These are phyloP conservation scores for Thalassiosira profunda DNA, from an alignment of 108 stramenopile genomes.

Conservation along the genomic window DNA sequence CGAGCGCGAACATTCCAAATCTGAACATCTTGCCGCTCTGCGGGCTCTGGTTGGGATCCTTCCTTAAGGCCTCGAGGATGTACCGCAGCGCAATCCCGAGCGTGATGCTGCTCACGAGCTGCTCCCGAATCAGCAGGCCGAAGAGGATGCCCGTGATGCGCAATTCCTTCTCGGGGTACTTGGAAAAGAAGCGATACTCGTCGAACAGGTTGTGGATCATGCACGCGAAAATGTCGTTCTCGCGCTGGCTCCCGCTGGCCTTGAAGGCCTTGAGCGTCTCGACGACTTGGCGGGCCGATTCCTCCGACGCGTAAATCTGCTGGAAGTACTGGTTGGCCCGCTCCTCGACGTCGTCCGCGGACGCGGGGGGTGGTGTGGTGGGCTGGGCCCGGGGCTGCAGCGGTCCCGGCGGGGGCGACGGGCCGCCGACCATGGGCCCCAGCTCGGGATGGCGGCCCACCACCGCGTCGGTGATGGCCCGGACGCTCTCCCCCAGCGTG, in stretches of 20 bases:
- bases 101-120: constrained; percentile 97
- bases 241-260: constrained; percentile 86
- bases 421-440: constrained; percentile 6
- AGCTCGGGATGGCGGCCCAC: constrained; percentile 55
- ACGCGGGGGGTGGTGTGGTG: too few relatives aligned
- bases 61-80: constrained; percentile 97
- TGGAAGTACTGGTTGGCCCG: constrained; percentile 97
- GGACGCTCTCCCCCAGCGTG: constrained; percentile 74
- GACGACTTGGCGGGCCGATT: constrained; percentile 95
- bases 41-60: constrained; percentile 76
- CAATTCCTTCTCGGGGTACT: constrained; percentile 98
- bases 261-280: constrained; percentile 97
- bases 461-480: constrained; percentile 72
- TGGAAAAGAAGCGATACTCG: constrained; percentile 98
- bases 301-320: constrained; percentile 96
- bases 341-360: constrained; percentile 98
- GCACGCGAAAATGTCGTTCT: constrained; percentile 98
- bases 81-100: constrained; percentile 98
- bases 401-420: too few relatives aligned
- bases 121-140: constrained; percentile 97
- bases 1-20: constrained; percentile 98
- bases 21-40: constrained; percentile 97
- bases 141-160: constrained; percentile 99
- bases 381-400: too few relatives aligned
- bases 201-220: constrained; percentile 99